Evolutionary conservation across 2,329 filamentous ascomycete genomes (phyloP).

Genomic region (Penicillium nordicum): DNA sequence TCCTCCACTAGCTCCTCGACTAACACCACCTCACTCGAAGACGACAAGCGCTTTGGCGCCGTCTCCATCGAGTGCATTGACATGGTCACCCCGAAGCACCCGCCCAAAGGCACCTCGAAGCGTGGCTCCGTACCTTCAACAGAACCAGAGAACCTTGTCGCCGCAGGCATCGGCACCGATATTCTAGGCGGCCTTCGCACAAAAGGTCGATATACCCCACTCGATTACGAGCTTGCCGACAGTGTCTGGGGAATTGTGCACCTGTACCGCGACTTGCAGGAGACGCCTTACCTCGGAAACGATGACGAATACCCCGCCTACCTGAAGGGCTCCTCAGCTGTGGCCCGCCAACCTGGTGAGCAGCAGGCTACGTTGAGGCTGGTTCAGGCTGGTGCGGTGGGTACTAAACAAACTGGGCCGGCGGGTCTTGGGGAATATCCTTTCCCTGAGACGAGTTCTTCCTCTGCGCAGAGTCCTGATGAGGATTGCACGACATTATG

Average conservation of each 20-base stretch:
- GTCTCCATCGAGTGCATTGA: constrained; percentile 79
- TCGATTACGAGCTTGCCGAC: constrained; percentile 69
- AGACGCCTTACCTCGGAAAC: constrained; percentile 58
- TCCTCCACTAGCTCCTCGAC: constrained; percentile 2
- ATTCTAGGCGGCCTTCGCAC: constrained; percentile 66
- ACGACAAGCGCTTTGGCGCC: constrained; percentile 79
- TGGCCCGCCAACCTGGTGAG: constrained; percentile 28
- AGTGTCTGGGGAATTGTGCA: constrained; percentile 91
- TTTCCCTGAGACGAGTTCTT: constrained; percentile 17
- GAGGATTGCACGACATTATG: constrained; percentile 82
- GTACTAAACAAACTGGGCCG: constrained; percentile 3
- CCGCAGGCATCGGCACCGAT: constrained; percentile 50
- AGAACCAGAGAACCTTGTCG: constrained; percentile 42
- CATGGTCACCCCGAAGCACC: constrained; percentile 49
- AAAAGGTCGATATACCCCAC: constrained; percentile 72
- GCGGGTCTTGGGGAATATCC: constrained; percentile 14
- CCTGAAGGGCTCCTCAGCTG: constrained; percentile 38
- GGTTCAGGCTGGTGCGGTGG: constrained; percentile 10
- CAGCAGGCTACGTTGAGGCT: constrained; percentile 17
- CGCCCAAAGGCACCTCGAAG: constrained; percentile 23
- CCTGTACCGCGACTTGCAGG: constrained; percentile 80
- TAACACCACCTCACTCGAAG: constrained; percentile 16
- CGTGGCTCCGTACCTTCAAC: constrained; percentile 29
- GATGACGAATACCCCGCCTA: constrained; percentile 46
- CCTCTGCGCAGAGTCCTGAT: constrained; percentile 17